Conservation (phyloP, 805 yeast genomes). For the Candida alai region DNA sequence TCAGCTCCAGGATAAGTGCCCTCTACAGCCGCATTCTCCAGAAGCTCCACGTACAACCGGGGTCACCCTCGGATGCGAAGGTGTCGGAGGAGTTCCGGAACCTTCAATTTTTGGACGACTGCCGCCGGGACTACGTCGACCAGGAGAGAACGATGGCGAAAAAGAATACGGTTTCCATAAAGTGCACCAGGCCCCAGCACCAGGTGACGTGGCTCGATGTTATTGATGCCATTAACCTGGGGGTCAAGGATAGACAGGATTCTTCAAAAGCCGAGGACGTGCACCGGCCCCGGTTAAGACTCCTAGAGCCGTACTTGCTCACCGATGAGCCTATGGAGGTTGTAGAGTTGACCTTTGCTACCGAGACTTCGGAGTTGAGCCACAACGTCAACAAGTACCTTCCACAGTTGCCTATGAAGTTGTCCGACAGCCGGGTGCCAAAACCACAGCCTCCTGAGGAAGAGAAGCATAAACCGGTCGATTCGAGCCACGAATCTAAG, state of each 20-base stretch:
- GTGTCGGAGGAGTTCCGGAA: neutral
- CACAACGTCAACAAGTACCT: too few species aligned
- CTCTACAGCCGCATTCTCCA: neutral
- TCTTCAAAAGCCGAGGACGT: slow-evolving; percentile 30
- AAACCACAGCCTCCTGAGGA: too few species aligned
- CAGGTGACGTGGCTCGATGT: slow-evolving; percentile 23
- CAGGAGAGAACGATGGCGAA: slow-evolving; percentile 14
- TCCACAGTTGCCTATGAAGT: too few species aligned
- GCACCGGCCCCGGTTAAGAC: slow-evolving; percentile 40
- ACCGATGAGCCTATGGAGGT: slow-evolving; percentile 46
- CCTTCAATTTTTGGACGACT: slow-evolving; percentile 27
- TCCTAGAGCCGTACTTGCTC: slow-evolving; percentile 50
- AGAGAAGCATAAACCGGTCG: too few species aligned
- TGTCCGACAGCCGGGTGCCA: too few species aligned
- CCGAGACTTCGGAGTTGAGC: slow-evolving; percentile 14
- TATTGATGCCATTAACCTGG: slow-evolving; percentile 29
- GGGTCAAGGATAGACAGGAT: slow-evolving; percentile 27
- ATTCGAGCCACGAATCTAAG: slow-evolving; percentile 26
- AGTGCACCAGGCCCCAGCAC: slow-evolving; percentile 5
- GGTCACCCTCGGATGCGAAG: neutral
- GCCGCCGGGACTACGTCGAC: slow-evolving; percentile 26
- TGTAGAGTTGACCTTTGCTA: slow-evolving; percentile 21
- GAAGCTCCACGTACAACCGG: neutral
- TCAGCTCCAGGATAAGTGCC: slow-evolving; percentile 4
- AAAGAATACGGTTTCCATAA: slow-evolving; percentile 10